A percentile compares a stretch with the other conserved stretches of the same genome.
These are phyloP conservation scores for Penicillium janthinellum DNA, from an alignment of 2,329 filamentous ascomycete species.

Conservation along the genomic window DNA sequence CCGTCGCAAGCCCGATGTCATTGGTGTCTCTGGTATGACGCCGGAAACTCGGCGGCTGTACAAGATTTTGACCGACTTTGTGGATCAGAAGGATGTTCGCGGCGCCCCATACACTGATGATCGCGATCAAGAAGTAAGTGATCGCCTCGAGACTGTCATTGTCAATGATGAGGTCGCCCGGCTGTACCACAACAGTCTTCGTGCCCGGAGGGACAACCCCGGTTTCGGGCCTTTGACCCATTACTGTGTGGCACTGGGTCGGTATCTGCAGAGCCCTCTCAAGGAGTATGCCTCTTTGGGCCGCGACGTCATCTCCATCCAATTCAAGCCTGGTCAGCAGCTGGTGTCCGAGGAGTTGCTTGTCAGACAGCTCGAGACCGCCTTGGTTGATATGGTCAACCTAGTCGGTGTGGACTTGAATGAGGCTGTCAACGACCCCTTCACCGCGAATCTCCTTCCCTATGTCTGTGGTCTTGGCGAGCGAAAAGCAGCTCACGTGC, in stretches of 20 bases:
- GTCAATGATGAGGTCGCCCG: conserved; percentile 98
- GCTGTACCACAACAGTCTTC: conserved; percentile 86
- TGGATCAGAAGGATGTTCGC: conserved; percentile 74
- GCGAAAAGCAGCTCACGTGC: conserved; percentile 79
- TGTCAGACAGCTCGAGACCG: conserved; percentile 83
- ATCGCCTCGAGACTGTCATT: conserved; percentile 82
- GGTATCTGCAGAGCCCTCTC: conserved; percentile 92
- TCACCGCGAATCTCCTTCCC: conserved; percentile 83
- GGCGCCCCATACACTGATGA: conserved; percentile 84
- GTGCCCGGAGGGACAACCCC: conserved; percentile 78
- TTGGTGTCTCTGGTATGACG: conserved; percentile 85
- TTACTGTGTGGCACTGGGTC: conserved; percentile 86
- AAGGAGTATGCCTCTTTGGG: conserved; percentile 95
- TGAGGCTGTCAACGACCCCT: conserved; percentile 78
- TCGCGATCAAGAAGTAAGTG: conserved; percentile 72
- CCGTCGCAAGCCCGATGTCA: conserved; percentile 81
- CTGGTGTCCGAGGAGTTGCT: conserved; percentile 87
- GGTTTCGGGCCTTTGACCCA: conserved; percentile 74
- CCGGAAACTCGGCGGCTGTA: conserved; percentile 83
- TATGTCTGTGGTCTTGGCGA: conserved; percentile 91
- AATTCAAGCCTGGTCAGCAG: conserved; percentile 87
- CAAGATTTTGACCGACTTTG: conserved; percentile 75
- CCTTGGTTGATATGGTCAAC: conserved; percentile 98
- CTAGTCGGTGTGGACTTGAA: conserved; percentile 94
- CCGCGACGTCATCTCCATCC: conserved; percentile 80